Base-by-base conservation (phyloP, 345 rosid genomes). In the Aegle marmelos region DNA sequence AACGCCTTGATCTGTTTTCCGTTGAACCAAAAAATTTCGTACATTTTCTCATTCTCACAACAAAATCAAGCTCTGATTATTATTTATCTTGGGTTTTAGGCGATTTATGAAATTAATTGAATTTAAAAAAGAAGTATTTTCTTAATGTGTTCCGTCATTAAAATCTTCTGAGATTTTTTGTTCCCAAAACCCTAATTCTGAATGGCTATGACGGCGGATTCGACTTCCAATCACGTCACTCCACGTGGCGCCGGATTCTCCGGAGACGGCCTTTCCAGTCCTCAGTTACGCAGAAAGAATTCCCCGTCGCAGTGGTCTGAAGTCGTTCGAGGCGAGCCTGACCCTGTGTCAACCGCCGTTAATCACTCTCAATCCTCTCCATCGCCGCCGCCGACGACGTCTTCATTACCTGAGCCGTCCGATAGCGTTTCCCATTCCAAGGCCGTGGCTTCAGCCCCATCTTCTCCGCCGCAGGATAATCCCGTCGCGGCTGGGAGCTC, bases 191-290 rank as follows among this genome's bases (percentile, higher is more conserved):
- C 82, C 85, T 79, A 79, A 58, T 39, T 67, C 59, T 64, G 53
- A 30, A 85, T 85, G 91, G 86, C 86, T 66, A 79, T 78, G 83
- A 84, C 88, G 50, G 89, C 87, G 7, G 87, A 84, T 81, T 83
- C 93, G 7, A 79, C 88, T 9, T 76, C 90, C 48, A 80, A 48
- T 76, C 87, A 81, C 56, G 87, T 78, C 50, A 75, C 83, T 24
- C 76, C 83, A 21, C 77, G 86, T 50, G 79, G 78, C 27, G 36
- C 81, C 59, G 72, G 71, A 71, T 72, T 63, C 65, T 41, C 80
- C 30, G 81, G 67, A 7, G 78, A 79, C 68, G 82, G 69, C 27
- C 73, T 75, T 17, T 82, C 72, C 31, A 83, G 81, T 30, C 85
- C 88, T 73, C 87, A 78, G 60, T 59, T 79, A 62, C 84, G 80